These are phyloP conservation scores for Plasmodium vinckei DNA, from an alignment of 169 alveolate genomes.

Conservation along the genomic window DNA sequence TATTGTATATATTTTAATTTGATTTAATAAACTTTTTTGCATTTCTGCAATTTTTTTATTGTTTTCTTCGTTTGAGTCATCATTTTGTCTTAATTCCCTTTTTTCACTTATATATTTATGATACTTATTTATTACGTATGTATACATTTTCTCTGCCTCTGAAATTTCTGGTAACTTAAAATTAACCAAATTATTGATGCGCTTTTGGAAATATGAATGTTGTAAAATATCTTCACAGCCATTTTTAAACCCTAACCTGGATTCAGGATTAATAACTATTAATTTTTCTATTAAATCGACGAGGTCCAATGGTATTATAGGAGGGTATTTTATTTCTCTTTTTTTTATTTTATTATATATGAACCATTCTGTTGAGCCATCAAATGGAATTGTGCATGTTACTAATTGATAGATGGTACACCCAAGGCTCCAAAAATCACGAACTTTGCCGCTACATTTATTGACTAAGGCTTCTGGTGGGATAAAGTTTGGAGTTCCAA, in stretches of 20 bases:
- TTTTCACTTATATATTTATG: conserved; percentile 53
- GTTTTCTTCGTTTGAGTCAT: conserved; percentile 28
- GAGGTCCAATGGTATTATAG: conserved; percentile 77
- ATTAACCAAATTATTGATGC: conserved; percentile 40
- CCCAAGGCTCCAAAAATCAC: conserved; percentile 94
- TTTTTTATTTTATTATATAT: conserved; percentile 77
- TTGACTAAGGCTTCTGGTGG: conserved; percentile 94
- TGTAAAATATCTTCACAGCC: conserved; percentile 67
- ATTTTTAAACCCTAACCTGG: conserved; percentile 80
- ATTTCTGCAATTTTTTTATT: conserved; percentile 18
- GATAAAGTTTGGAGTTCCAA: conserved; percentile 95
- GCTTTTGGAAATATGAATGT: conserved; percentile 79
- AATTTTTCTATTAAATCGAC: conserved; percentile 81
- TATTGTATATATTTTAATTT: conserved; percentile 33
- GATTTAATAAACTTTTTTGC: conserved; percentile 25
- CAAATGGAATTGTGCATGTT: conserved; percentile 86
- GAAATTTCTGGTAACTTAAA: conserved; percentile 51
- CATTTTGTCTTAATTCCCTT: conserved; percentile 45
- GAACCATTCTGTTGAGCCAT: conserved; percentile 86
- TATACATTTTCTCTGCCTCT: conserved; percentile 39
- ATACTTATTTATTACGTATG: conserved; percentile 51
- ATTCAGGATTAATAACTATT: conserved; percentile 77
- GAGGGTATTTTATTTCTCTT: conserved; percentile 77
- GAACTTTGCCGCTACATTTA: conserved; percentile 86
- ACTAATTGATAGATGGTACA: conserved; percentile 92